Conservation (phyloP, 768 basidiomycete species). For the Podaxis pistillaris region DNA sequence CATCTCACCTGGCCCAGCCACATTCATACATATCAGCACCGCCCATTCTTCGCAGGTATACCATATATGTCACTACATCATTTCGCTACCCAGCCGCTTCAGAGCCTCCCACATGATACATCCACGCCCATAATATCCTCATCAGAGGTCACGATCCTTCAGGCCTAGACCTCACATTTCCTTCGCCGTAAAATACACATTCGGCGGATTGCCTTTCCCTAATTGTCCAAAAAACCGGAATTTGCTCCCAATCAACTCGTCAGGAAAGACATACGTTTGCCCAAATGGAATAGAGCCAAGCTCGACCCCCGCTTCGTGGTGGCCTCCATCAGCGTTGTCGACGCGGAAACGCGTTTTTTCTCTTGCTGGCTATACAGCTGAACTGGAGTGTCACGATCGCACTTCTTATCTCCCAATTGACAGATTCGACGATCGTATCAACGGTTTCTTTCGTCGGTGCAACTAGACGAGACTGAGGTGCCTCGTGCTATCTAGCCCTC, state of each 20-base stretch:
- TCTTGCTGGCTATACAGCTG: constrained; percentile 50
- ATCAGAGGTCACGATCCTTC: too few species aligned
- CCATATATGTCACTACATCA: too few species aligned
- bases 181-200: constrained; percentile 51
- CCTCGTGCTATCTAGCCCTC: constrained; percentile 45
- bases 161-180: constrained; percentile 46
- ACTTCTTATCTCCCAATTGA: constrained; percentile 90
- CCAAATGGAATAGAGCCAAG: constrained; percentile 90
- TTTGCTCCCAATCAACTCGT: constrained; percentile 1
- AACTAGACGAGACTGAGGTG: constrained; percentile 18
- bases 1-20: too few species aligned
- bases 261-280: constrained; percentile 67
- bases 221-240: not conserved
- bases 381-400: constrained; percentile 95
- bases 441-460: constrained; percentile 64
- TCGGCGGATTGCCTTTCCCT: constrained; percentile 77
- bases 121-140: too few species aligned
- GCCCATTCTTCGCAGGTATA: too few species aligned
- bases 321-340: constrained; percentile 56
- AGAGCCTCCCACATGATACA: too few species aligned
- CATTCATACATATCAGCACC: too few species aligned
- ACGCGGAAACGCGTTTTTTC: constrained; percentile 34
- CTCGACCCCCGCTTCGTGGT: constrained; percentile 84
- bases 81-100: too few species aligned
- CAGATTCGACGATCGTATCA: constrained; percentile 74